Percentiles rank a stretch among this genome's conserved stretches.
These are phyloP conservation scores for Brassica carinata DNA, from an alignment of 345 rosid species.

Conservation along the genomic window DNA sequence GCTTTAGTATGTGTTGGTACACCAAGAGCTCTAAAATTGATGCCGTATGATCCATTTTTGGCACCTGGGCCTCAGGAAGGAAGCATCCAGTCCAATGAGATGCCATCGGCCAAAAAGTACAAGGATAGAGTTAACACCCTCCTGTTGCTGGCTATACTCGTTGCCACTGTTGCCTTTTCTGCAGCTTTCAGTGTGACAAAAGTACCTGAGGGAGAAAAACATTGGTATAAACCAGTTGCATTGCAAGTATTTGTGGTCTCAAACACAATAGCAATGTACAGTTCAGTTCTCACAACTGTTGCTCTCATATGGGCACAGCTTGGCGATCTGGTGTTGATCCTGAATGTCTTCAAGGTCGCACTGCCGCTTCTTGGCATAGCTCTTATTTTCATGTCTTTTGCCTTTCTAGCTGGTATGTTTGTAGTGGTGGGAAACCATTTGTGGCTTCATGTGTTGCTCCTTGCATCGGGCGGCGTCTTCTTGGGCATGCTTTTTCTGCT, in stretches of 20 bases:
- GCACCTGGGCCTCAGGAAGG: conserved; percentile 1
- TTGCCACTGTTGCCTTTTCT: not conserved
- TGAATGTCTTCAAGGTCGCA: not conserved
- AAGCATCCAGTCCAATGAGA: not conserved
- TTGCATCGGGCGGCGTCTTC: not conserved
- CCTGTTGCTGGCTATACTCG: not conserved
- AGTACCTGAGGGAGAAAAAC: not conserved
- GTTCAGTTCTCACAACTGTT: not conserved
- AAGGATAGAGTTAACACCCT: not conserved
- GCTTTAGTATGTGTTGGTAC: conserved; percentile 2
- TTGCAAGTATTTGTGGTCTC: not conserved
- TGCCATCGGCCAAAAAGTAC: not conserved
- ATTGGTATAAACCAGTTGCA: not conserved
- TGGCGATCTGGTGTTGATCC: not conserved
- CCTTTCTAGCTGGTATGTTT: not conserved
- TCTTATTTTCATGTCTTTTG: not conserved
- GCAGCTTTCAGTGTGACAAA: not conserved
- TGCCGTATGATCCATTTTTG: not conserved
- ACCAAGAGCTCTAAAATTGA: not conserved
- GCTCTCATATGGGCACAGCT: conserved; percentile 4
- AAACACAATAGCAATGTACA: not conserved
- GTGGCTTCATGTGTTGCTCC: not conserved
- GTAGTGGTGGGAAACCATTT: not conserved
- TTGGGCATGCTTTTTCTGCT: not conserved
- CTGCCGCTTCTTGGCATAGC: not conserved